Percentiles rank a stretch among this genome's conserved stretches.
phyloP scores from a whole-genome alignment of 2,329 filamentous ascomycete species.

The Exophiala oligosperma region DNA sequence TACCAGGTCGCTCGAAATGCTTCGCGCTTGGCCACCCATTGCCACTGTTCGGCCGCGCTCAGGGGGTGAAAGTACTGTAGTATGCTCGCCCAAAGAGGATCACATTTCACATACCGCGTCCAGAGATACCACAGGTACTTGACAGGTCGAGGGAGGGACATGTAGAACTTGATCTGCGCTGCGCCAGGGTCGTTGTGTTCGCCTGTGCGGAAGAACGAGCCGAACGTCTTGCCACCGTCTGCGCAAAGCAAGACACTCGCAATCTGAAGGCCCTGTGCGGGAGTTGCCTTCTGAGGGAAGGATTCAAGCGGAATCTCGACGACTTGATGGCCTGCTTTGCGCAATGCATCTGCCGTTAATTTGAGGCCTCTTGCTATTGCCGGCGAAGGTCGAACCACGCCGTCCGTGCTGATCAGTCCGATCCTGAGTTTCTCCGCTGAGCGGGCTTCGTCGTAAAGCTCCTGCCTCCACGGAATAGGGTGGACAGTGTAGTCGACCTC shows the following conservation, averaged over 20 bases:
- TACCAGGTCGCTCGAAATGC: conserved; percentile 76
- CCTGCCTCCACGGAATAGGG: conserved; percentile 74
- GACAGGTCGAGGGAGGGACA: conserved; percentile 69
- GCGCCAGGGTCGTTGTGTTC: conserved; percentile 81
- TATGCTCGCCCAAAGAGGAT: conserved; percentile 75
- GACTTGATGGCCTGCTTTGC: conserved; percentile 72
- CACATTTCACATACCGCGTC: conserved; percentile 78
- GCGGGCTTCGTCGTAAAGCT: conserved; percentile 58
- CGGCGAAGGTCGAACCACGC: conserved; percentile 82
- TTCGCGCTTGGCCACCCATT: conserved; percentile 75
- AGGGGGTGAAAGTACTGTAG: conserved; percentile 73
- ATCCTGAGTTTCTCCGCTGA: conserved; percentile 61
- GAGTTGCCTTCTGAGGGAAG: conserved; percentile 71
- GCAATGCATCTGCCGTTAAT: conserved; percentile 68
- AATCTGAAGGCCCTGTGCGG: conserved; percentile 73
- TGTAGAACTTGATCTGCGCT: conserved; percentile 71
- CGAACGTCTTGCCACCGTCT: conserved; percentile 79
- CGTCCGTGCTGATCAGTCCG: conserved; percentile 75
- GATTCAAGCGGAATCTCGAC: conserved; percentile 51
- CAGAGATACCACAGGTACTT: conserved; percentile 88
- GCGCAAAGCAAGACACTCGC: conserved; percentile 79
- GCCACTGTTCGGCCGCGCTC: conserved; percentile 77
- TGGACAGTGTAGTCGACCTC: conserved; percentile 84
- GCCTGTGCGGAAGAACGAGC: conserved; percentile 71
- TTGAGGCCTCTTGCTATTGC: conserved; percentile 77